Evolutionary conservation across 176 grass and related monocot species (phyloP).

Genomic region (Otatea glauca): DNA sequence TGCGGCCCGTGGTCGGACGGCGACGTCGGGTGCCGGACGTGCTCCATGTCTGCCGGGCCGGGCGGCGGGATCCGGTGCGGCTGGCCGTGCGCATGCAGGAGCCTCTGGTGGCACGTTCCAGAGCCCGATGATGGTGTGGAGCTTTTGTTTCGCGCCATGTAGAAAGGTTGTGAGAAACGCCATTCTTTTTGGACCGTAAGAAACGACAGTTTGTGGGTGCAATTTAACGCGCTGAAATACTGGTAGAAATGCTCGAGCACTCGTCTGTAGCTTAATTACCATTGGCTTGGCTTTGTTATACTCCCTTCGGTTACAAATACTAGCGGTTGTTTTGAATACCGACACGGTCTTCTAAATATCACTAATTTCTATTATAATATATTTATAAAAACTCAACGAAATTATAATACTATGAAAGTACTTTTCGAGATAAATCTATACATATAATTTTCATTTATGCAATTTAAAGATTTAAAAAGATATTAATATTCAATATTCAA

Average conservation of each 20-base stretch:
- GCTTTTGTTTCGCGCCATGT: neutral
- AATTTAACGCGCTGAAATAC: neutral
- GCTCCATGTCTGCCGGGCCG: conserved; percentile 59
- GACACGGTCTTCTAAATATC: too few species aligned
- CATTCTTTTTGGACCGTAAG: neutral
- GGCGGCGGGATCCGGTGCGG: conserved; percentile 41
- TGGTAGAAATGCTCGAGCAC: too few species aligned
- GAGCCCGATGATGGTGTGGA: neutral
- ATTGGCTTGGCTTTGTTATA: neutral
- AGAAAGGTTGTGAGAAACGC: neutral
- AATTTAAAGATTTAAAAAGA: too few species aligned
- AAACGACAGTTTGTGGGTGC: neutral
- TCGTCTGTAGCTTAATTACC: neutral
- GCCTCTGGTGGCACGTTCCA: neutral
- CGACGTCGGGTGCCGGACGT: conserved; percentile 58
- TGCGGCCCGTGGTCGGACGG: conserved; percentile 70
- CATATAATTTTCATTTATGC: too few species aligned
- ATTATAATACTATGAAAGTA: too few species aligned
- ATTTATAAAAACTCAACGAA: too few species aligned
- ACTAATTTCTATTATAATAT: too few species aligned
- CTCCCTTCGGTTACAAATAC: too few species aligned
- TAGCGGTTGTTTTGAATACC: too few species aligned
- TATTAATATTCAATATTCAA: too few species aligned
- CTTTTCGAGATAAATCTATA: too few species aligned
- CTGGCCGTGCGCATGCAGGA: conserved; percentile 20